Percentiles rank a stretch among this genome's conserved stretches.
phyloP scores from a whole-genome alignment of 495 filamentous ascomycete species.

The Aspergillus ellipticus region DNA sequence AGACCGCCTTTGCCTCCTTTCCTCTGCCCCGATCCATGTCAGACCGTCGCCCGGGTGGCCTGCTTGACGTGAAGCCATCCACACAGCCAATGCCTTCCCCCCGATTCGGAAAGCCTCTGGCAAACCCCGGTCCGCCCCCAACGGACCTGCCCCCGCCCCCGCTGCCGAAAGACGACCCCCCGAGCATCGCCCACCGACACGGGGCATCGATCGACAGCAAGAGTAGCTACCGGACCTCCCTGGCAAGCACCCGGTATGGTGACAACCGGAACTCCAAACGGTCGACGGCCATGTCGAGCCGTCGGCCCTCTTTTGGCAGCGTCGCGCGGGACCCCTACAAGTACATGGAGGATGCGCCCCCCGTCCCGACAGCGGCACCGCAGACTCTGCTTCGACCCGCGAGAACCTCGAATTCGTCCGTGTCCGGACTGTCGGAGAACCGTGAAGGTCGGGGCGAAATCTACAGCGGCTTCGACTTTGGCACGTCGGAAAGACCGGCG shows the following conservation, averaged over 20 bases:
- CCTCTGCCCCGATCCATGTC: conserved; percentile 45
- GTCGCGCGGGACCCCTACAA: conserved; percentile 29
- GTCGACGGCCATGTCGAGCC: conserved; percentile 31
- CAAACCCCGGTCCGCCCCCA: conserved; percentile 1
- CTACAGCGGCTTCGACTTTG: conserved; percentile 33
- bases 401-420: conserved; percentile 22
- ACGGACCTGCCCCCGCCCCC: conserved; percentile 26
- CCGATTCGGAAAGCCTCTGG: conserved; percentile 7
- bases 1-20: conserved; percentile 61
- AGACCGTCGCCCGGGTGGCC: conserved; percentile 21
- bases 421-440: conserved; percentile 22
- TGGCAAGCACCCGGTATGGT: conserved; percentile 42
- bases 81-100: conserved; percentile 22
- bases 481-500: not conserved
- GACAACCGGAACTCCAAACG: conserved; percentile 22
- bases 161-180: conserved; percentile 20
- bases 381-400: conserved; percentile 24
- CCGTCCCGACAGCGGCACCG: conserved; percentile 31
- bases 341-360: conserved; percentile 37
- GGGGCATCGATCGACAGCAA: conserved; percentile 37
- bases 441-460: conserved; percentile 21
- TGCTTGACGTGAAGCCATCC: conserved; percentile 8
- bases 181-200: conserved; percentile 21
- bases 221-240: conserved; percentile 44
- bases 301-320: conserved; percentile 40